Conservation (phyloP, 306 rosid species). For the Fagus crenata region DNA sequence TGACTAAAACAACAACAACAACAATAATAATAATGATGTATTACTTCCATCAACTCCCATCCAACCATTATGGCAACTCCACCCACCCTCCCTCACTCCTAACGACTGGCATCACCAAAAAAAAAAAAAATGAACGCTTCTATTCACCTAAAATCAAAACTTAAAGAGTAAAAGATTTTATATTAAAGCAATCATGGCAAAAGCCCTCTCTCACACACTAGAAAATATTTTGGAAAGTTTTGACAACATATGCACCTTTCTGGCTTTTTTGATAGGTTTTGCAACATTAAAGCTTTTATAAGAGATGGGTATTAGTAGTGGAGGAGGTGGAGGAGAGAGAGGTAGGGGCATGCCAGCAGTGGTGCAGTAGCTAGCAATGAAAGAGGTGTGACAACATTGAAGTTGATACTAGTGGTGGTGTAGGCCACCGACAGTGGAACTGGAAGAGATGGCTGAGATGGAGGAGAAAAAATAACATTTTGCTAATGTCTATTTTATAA, state of each 20-base stretch:
- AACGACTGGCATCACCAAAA: not conserved
- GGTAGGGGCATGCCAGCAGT: not conserved
- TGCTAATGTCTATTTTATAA: not conserved
- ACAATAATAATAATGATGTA: not conserved
- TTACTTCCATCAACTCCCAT: not conserved
- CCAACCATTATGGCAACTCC: not conserved
- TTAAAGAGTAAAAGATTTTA: not conserved
- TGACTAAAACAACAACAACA: not conserved
- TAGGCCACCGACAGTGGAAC: not conserved
- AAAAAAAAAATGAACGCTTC: not conserved
- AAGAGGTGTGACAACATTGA: not conserved
- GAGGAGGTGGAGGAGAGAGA: not conserved
- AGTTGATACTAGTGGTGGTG: not conserved
- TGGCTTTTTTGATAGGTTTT: not conserved
- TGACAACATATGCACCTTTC: not conserved
- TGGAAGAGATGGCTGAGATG: not conserved
- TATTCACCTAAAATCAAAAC: not conserved
- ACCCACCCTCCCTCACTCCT: not conserved
- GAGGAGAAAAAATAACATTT: not conserved
- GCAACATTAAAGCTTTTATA: too few species aligned
- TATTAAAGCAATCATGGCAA: not conserved
- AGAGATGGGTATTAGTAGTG: not conserved
- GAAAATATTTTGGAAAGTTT: not conserved
- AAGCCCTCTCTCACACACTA: not conserved
- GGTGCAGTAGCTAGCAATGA: not conserved